These are phyloP conservation scores for Pholiota adiposa DNA, from an alignment of 1,284 basidiomycete genomes.

Conservation along the genomic window DNA sequence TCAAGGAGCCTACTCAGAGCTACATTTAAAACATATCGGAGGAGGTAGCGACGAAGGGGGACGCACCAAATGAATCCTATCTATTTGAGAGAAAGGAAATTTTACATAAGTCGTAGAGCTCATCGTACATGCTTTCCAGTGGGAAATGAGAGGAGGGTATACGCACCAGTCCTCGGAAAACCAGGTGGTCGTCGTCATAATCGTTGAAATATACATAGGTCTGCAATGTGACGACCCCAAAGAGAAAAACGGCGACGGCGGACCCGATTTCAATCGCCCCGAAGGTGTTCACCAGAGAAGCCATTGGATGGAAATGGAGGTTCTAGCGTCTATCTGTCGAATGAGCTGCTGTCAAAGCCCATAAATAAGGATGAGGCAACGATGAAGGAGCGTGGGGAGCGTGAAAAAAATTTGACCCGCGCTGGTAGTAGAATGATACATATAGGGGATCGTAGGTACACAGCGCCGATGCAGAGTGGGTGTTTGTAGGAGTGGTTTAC, in stretches of 20 bases:
- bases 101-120: not conserved
- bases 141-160: not conserved
- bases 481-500: not conserved
- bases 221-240: constrained; percentile 14
- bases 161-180: constrained; percentile 3
- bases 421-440: not conserved
- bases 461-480: not conserved
- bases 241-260: constrained; percentile 6
- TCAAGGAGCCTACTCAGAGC: constrained; percentile 1
- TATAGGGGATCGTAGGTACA: not conserved
- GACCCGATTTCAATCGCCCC: constrained; percentile 11
- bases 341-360: constrained; percentile 26
- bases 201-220: constrained; percentile 2
- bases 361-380: not conserved
- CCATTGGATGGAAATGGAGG: constrained; percentile 18
- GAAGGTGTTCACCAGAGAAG: constrained; percentile 4
- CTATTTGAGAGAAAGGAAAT: not conserved
- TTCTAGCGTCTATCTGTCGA: constrained; percentile 25
- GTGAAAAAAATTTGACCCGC: not conserved
- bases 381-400: not conserved
- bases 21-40: not conserved
- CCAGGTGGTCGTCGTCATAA: not conserved
- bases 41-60: not conserved
- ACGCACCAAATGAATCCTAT: not conserved
- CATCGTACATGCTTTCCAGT: too few species aligned